Base-by-base conservation (phyloP, 306 rosid species). In the Macrotyloma uniflorum region DNA sequence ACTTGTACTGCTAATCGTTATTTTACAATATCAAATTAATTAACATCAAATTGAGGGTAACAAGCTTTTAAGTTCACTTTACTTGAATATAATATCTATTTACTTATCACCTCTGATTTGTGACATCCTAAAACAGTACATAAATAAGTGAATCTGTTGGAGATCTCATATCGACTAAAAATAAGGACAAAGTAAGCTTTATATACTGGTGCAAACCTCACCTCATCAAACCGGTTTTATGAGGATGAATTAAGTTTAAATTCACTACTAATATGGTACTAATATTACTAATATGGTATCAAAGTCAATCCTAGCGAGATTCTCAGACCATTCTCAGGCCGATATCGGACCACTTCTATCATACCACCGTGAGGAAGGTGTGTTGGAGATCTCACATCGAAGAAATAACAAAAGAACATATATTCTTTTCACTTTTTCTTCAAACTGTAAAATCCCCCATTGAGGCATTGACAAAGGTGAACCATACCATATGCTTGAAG, bases 61-160 rank as follows among this genome's bases (percentile, higher is more conserved):
- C 14, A 61, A 15, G 23, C 43, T 61, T 58, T 65, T 74, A 24
- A 74, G 36, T 58, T 42, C 45, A 43, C n/a, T 40, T 73, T 58
- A 57, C 45, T 58, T 42, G 45, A 38, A 57, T 58, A 57, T 28
- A 15, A 40, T 38, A 57, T 8, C 57, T 42, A 9, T 24, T 38
- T 24, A 54, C 28, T 4, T 23, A 57, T 26, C 42, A 15, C 28
- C 38, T 40, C 16, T 38, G 42, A 9, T 73, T 15, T 57, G 43
- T 57, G 68, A 54, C 69, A 73, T 73, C 57, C 69, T 22, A 54
- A 14, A 38, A 36, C 23, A 72, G 40, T 55, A 22, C 24, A 55
- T 4, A 38, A 55, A 51, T 36, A 71, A 19, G 64, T 51, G 47
- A 14, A 3, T n/a, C n/a, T n/a, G n/a, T n/a, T n/a, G n/a, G n/a